Evolutionary conservation across 108 stramenopile genomes (phyloP).

Genomic region (Ochromonas danica): DNA sequence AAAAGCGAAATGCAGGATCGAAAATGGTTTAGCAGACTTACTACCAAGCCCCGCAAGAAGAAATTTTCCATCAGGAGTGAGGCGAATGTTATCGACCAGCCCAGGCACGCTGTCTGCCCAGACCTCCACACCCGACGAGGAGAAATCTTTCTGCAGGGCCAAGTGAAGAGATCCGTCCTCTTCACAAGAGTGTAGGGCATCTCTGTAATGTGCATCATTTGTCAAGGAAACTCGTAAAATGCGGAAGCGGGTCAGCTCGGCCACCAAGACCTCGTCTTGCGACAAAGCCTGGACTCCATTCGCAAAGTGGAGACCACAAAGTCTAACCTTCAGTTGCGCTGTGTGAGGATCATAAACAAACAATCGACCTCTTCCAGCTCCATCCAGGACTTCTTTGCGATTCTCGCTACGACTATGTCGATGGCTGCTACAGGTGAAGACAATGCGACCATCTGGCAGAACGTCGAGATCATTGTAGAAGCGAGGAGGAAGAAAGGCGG

Average conservation of each 20-base stretch:
- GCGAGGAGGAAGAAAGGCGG: no score
- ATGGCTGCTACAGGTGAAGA: not conserved
- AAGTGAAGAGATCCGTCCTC: not conserved
- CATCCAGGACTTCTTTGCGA: not conserved
- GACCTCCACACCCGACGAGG: not conserved
- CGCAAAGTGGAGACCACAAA: not conserved
- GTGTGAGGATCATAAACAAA: not conserved
- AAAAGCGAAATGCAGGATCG: not conserved
- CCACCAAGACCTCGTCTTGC: not conserved
- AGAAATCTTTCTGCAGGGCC: not conserved
- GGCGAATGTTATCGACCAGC: not conserved
- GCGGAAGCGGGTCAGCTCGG: not conserved
- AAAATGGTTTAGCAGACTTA: not conserved
- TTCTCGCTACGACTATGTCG: not conserved
- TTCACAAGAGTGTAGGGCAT: not conserved
- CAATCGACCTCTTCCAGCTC: not conserved
- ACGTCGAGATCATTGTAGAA: not conserved
- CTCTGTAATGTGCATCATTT: not conserved
- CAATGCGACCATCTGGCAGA: not conserved
- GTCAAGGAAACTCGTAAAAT: not conserved
- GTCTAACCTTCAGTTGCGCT: not conserved
- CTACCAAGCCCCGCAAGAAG: not conserved
- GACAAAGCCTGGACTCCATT: not conserved
- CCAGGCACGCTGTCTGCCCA: not conserved
- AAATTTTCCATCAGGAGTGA: not conserved